Evolutionary conservation across 2,329 filamentous ascomycete genomes (phyloP), one percentile per base, ranked within the genome.

Genomic region (Incumbomyces delicatus): DNA sequence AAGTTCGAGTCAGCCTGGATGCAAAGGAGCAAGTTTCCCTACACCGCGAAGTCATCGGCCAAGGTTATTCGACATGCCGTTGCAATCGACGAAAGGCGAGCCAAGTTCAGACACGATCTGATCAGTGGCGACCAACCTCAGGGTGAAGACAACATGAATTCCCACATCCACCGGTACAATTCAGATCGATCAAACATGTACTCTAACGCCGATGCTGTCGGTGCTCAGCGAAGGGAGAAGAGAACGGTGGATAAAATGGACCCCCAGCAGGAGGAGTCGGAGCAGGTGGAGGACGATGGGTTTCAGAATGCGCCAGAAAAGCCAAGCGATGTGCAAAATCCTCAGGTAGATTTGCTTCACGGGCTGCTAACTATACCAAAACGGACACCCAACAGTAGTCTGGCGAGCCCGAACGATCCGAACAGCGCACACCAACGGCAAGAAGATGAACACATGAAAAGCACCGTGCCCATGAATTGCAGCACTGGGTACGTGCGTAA

Each of bases 11-110:
- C 71, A 38, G 74, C 71, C 5, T 73, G 67, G 66, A 89, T 90
- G 82, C 77, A 86, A 58, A 76, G 85, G 32, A 85, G 76, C 58
- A 87, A 83, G 60, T 87, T 87, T 35, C 84, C 84, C 12, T 68
- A 68, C 44, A 76, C 73, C 0, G 74, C 75, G 16, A 67, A 70
- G 47, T 74, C 71, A 53, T 72, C 73, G 2, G 74, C 75, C 3
- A 69, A 65, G 42, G 66, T 77, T 2, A 77, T 78, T 48, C 67
- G 76, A 6, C 76, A 78, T 56, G 75, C 75, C 1, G 75, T 78
- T 0, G 67, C 72, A 1, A 78, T 79, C 46, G 74, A 78, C 50
- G 76, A 78, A 57, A 67, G 74, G 10, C 66, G 76, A 32, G 75
- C 75, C 20, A 78, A 78, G 53, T 79, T 78, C 51, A 65, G 75